Evolutionary conservation across 2,329 filamentous ascomycete species (phyloP), one percentile per base, ranked within the genome.

Genomic region (Dothidotthia symphoricarpi): DNA sequence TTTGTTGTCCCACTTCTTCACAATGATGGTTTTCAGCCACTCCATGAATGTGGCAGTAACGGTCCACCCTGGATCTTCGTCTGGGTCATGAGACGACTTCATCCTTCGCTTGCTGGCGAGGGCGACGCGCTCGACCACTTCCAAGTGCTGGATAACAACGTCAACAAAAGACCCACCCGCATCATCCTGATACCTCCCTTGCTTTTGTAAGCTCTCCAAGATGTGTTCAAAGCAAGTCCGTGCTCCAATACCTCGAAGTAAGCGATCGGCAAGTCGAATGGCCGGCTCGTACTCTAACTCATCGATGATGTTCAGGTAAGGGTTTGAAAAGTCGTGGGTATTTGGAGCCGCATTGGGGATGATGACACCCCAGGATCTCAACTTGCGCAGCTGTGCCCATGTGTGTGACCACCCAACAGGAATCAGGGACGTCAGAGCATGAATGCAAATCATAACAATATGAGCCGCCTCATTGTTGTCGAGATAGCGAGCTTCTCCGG

Each of bases 1-100:
- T 37, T 79, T 79, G 0, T 88, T 86, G 57, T 91, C 78, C 90
- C 90, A 96, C 45, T 87, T 81, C 38, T 82, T 80, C 29, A 94
- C 68, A 56, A 95, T 78, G 1, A 93, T 76, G 0, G 83, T 82
- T 42, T 85, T 76, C 14, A 85, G 78, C 85, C 84, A 89, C 54
- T 88, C 85, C 16, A 88, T 66, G 5, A 67, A 63, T 1, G 60
- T 57, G 6, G 63, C 50, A 12, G 61, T 61, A 2, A 65, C 49
- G 5, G 61, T 65, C 64, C 63, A 66, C 3, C 62, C 63, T 5
- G 62, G 64, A 29, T 66, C 63, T 6, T 53, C 51, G 8, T 39
- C 31, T 3, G 31, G 16, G 11, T 39, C 47, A 6, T 39, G 39
- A 10, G 33, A 41, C 4, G 45, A 31, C 8, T 45, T 55, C 41